Percentiles rank a stretch among this genome's conserved stretches.
Evolutionary conservation across 257 asterid genomes (phyloP).

Genomic region (Petunia axillaris): DNA sequence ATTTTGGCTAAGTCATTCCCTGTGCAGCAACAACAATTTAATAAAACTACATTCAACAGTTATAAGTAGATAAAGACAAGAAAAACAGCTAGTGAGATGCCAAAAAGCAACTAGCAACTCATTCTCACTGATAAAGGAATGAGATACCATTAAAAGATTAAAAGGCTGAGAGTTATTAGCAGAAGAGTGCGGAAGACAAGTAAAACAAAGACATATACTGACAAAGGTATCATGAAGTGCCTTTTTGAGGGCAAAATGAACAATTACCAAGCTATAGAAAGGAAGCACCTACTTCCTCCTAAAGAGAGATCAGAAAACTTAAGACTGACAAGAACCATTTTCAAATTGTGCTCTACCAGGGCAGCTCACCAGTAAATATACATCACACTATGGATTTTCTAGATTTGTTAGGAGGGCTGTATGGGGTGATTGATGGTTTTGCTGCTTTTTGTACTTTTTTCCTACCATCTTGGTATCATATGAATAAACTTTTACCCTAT

Average conservation of each 20-base stretch:
- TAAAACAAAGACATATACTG: neutral
- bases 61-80: conserved; percentile 8
- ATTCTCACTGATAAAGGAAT: neutral
- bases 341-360: neutral
- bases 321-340: conserved; percentile 18
- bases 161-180: conserved; percentile 1
- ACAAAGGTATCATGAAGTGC: conserved; percentile 19
- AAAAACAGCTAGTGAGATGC: neutral
- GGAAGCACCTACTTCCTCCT: neutral
- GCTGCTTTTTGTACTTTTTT: too few relatives aligned
- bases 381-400: too few relatives aligned
- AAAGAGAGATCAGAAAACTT: conserved; percentile 14
- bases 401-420: too few relatives aligned
- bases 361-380: too few relatives aligned
- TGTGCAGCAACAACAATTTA: conserved; percentile 21
- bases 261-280: neutral
- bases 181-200: neutral
- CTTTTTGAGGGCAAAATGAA: neutral
- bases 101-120: conserved; percentile 15
- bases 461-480: too few relatives aligned
- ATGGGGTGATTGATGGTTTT: too few relatives aligned
- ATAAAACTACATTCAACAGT: neutral
- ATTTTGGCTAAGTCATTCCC: conserved; percentile 12
- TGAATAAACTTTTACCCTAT: too few relatives aligned
- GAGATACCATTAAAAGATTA: conserved; percentile 7